A percentile compares a stretch with the other conserved stretches of the same genome.
Conservation (phyloP, 2,329 filamentous ascomycete species). For the Mariannaea sp. region DNA sequence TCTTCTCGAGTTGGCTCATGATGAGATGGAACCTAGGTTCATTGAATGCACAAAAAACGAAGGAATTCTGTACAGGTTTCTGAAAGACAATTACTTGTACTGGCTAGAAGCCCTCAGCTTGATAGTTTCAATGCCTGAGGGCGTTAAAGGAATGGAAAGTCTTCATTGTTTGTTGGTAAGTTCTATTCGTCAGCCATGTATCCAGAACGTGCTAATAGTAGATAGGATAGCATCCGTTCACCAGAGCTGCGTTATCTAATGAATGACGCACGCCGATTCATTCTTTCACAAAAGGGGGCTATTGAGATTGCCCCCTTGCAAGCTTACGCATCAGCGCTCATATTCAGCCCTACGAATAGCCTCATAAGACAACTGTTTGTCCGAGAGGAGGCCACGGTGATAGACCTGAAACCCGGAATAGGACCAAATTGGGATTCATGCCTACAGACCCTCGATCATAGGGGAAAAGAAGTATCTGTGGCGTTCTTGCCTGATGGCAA, state of each 20-base stretch:
- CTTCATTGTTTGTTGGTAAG: background rate
- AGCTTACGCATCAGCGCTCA: conserved; percentile 12
- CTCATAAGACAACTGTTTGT: background rate
- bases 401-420: background rate
- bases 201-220: background rate
- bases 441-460: background rate
- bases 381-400: conserved; percentile 2
- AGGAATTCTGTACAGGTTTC: no score
- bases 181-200: background rate
- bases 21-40: no score
- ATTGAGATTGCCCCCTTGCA: conserved; percentile 4
- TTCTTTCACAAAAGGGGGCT: rapidly evolving
- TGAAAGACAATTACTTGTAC: background rate
- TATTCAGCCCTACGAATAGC: conserved; percentile 8
- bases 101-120: conserved; percentile 1
- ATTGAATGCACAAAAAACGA: no score
- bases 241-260: background rate
- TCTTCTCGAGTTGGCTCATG: background rate
- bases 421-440: background rate
- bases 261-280: conserved; percentile 7
- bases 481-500: background rate
- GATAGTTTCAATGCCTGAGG: background rate
- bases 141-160: background rate
- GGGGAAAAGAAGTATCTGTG: background rate
- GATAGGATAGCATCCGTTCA: no score